Base-by-base conservation (phyloP, 148 eudicot genomes). In the Vaccinium vitisidaea region DNA sequence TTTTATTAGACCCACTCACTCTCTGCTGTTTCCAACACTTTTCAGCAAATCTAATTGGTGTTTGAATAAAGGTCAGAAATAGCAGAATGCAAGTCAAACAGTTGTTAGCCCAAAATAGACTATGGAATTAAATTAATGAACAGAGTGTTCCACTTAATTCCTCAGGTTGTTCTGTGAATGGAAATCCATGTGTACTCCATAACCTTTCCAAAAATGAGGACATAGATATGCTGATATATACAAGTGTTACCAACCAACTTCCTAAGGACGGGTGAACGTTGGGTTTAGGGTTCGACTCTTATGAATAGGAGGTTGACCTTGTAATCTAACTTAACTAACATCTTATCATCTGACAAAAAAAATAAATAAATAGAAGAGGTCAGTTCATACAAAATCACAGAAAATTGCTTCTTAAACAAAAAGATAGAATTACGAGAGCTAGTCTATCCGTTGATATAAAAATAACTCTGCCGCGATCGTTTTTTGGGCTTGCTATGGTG, bases 141-240 rank as follows among this genome's bases (percentile, higher is more conserved):
- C 39, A 77, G 7, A 14, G 16, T 14, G 1, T 18, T 25, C 19
- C 8, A 2, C 6, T 52, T 7, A 52, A 15, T 18, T 79, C 23
- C 82, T 18, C 43, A 27, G 65, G 65, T 55, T 79, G 48, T 79
- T 79, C 2, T 79, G 65, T 79, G 49, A 79, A 19, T 80, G 82
- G 70, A 80, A 55, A 56, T 58, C 82, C 27, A 80, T 36, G 67
- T 80, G 82, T 43, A 21, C 30, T 55, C 82, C 82, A 80, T 58
- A 58, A 56, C 27, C 50, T 80, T 25, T 54, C 50, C 69, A 16
- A 10, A 18, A 80, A 8, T 79, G 18, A 8, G 27, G 27, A 80
- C 32, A 15, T 9, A 53, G 2, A 56, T 36, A 32, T 15, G 14
- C 15, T 56, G 50, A 19, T 25, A 56, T 30, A 14, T 55, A 54